phyloP scores from a whole-genome alignment of 192 early-diverging fungal genomes.

The Coemansia sp. region DNA sequence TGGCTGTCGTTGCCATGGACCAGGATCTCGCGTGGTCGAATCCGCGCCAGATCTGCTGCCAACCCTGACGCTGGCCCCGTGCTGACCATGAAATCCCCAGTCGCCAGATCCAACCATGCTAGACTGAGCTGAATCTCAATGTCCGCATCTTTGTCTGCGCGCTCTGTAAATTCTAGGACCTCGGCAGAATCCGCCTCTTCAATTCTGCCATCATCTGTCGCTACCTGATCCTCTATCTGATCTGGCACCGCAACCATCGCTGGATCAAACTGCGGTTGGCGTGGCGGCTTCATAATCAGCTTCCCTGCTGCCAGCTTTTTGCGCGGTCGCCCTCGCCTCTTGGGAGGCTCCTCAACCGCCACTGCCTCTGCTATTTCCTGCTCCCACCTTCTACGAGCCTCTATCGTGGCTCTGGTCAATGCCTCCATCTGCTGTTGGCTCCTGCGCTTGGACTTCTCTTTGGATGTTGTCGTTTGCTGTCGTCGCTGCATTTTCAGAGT shows the following conservation, averaged over 20 bases:
- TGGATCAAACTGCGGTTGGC: not conserved
- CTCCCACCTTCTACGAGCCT: constrained; percentile 11
- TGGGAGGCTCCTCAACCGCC: not conserved
- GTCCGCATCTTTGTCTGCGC: not conserved
- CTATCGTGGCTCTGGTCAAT: not conserved
- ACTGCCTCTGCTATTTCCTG: not conserved
- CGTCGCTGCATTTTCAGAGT: not conserved
- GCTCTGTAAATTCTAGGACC: constrained; percentile 1
- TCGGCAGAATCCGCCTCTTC: constrained; percentile 5
- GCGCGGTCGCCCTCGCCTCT: constrained; percentile 8
- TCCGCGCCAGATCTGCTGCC: constrained; percentile 71
- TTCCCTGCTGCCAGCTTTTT: not conserved
- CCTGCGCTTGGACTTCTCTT: too few relatives aligned
- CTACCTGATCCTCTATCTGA: too few relatives aligned
- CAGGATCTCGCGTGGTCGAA: constrained; percentile 83
- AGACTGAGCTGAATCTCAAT: constrained; percentile 57
- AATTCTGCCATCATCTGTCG: too few relatives aligned
- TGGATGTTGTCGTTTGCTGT: too few relatives aligned
- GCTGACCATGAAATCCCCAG: constrained; percentile 82
- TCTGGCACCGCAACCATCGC: too few relatives aligned
- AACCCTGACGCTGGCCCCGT: constrained; percentile 54
- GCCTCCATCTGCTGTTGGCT: too few relatives aligned
- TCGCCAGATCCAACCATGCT: constrained; percentile 89
- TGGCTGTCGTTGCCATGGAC: constrained; percentile 34
- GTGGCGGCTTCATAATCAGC: constrained; percentile 12